Conservation (phyloP, 768 basidiomycete genomes). For the Chalciporus chontae region DNA sequence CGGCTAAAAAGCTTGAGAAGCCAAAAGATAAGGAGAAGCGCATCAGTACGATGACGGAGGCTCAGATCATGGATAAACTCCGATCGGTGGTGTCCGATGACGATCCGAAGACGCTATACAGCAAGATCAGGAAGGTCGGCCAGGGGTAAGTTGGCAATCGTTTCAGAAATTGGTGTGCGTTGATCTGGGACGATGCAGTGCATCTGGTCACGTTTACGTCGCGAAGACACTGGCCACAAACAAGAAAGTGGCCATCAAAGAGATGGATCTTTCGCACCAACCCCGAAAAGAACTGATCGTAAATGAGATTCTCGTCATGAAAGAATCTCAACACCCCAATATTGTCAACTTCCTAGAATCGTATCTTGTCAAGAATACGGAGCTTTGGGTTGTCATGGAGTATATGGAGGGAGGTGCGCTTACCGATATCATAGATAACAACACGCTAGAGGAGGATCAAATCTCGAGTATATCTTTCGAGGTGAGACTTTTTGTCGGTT, state of each 20-base stretch:
- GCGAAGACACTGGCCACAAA: constrained; percentile 84
- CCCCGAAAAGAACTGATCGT: constrained; percentile 97
- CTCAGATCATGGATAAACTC: constrained; percentile 97
- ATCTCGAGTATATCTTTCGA: constrained; percentile 89
- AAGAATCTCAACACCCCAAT: constrained; percentile 94
- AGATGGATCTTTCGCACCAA: constrained; percentile 95
- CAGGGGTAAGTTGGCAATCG: constrained; percentile 72
- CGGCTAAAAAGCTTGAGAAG: constrained; percentile 64
- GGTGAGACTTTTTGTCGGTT: constrained; percentile 44
- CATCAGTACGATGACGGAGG: constrained; percentile 95
- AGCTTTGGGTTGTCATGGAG: constrained; percentile 98
- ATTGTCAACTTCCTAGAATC: constrained; percentile 95
- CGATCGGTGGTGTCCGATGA: constrained; percentile 81
- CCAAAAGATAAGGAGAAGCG: constrained; percentile 67
- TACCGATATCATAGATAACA: constrained; percentile 97
- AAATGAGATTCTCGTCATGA: constrained; percentile 98
- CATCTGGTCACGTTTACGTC: constrained; percentile 96
- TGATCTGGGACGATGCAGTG: constrained; percentile 45
- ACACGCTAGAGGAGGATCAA: constrained; percentile 91
- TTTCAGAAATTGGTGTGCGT: background rate
- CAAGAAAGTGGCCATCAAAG: constrained; percentile 94
- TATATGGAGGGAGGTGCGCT: constrained; percentile 98
- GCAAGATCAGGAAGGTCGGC: constrained; percentile 98
- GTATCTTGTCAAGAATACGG: constrained; percentile 82
- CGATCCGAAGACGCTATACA: constrained; percentile 87